Conservation (phyloP, 2,329 filamentous ascomycete genomes). For the Helicocarpus griseus region DNA sequence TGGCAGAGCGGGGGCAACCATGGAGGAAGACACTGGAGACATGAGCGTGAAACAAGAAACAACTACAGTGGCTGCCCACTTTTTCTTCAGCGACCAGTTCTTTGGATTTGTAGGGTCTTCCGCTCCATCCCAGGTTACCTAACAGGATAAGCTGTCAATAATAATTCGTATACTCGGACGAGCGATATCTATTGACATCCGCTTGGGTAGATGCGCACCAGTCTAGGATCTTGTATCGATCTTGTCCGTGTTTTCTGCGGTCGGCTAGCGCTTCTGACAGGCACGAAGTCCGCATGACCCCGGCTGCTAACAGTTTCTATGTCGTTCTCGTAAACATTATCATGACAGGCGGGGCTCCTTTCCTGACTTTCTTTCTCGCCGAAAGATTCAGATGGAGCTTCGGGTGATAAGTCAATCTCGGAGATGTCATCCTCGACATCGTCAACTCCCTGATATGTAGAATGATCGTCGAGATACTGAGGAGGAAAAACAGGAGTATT, state of each 20-base stretch:
- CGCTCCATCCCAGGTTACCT: conserved; percentile 39
- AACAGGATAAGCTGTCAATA: neutral
- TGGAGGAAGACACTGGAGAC: conserved; percentile 53
- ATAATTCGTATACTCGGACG: neutral
- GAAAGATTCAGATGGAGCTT: neutral
- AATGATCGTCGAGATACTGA: neutral
- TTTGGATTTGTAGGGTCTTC: conserved; percentile 38
- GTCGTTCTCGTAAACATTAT: neutral
- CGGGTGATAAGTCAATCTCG: neutral
- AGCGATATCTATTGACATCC: neutral
- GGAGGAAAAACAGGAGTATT: neutral
- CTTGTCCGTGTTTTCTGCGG: neutral
- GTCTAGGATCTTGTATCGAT: neutral
- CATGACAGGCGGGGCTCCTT: neutral
- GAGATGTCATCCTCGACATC: neutral
- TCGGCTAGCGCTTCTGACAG: neutral
- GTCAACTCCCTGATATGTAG: neutral
- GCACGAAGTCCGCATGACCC: neutral
- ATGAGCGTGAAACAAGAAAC: conserved; percentile 51
- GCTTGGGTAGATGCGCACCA: neutral
- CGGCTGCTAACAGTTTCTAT: neutral
- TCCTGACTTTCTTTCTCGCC: neutral
- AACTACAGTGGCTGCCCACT: conserved; percentile 48
- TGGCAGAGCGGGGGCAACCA: conserved; percentile 44
- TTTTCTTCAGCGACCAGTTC: conserved; percentile 47